These are phyloP conservation scores for Elsinoe perseae DNA, from an alignment of 2,329 filamentous ascomycete genomes.

Conservation along the genomic window DNA sequence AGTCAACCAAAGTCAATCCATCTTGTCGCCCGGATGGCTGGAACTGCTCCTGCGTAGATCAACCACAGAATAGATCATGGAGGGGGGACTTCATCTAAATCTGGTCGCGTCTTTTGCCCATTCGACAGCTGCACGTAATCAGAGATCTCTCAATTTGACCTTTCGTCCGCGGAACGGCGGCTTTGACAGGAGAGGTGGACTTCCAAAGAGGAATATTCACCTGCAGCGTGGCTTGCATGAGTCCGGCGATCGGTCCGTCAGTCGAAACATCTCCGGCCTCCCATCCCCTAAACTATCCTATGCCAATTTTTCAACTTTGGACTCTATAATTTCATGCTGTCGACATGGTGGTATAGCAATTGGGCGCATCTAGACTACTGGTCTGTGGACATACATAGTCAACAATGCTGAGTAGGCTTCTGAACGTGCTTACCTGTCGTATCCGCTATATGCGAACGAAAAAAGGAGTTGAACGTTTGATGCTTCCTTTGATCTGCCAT, in stretches of 20 bases:
- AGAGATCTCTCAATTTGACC: neutral
- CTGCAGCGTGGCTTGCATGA: slow-evolving; percentile 7
- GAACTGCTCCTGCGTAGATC: neutral
- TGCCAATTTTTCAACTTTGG: neutral
- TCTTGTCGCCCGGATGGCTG: neutral
- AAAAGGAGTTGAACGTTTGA: neutral
- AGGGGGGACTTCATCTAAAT: neutral
- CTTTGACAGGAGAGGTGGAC: neutral
- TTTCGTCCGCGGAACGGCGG: neutral
- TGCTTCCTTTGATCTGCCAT: neutral
- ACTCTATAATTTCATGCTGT: neutral
- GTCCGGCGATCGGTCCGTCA: neutral
- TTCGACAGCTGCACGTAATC: slow-evolving; percentile 2
- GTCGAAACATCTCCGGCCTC: neutral
- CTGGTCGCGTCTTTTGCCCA: slow-evolving; percentile 2
- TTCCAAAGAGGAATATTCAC: neutral
- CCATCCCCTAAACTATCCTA: neutral
- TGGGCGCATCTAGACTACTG: neutral
- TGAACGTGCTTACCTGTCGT: neutral
- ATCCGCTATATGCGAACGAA: neutral
- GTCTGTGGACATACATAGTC: neutral
- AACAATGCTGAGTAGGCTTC: slow-evolving; percentile 2
- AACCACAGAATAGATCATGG: neutral
- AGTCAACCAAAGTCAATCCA: neutral
- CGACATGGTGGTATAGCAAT: neutral